Conservation (phyloP, 345 rosid genomes). For the Mallotus nudiflorus region DNA sequence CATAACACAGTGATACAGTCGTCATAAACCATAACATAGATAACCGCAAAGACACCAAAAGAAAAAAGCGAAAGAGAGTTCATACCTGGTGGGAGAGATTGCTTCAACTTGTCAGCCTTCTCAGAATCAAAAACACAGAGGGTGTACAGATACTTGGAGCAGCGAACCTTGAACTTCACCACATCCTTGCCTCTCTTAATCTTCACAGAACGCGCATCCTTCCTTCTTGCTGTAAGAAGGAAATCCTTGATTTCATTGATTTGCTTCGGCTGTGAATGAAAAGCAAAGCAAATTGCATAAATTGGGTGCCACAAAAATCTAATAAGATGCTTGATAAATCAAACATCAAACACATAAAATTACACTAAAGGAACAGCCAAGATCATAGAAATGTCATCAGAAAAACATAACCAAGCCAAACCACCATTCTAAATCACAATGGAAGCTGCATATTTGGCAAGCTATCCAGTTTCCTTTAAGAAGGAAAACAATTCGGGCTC, state of each 20-base stretch:
- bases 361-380: too few species aligned
- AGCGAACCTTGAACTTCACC: slow-evolving; percentile 97
- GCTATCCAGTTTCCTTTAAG: too few species aligned
- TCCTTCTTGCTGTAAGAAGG: slow-evolving; percentile 94
- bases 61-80: not conserved
- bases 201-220: slow-evolving; percentile 85
- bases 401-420: too few species aligned
- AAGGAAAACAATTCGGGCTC: too few species aligned
- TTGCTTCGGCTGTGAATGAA: slow-evolving; percentile 67
- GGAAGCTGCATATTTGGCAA: too few species aligned
- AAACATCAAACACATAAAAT: not conserved
- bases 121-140: slow-evolving; percentile 80
- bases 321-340: too few species aligned
- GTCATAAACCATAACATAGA: not conserved
- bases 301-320: too few species aligned
- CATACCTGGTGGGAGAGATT: slow-evolving; percentile 90
- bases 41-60: not conserved
- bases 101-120: slow-evolving; percentile 96
- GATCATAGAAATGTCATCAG: too few species aligned
- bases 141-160: slow-evolving; percentile 89
- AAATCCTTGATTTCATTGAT: slow-evolving; percentile 96
- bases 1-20: not conserved
- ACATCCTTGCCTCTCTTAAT: slow-evolving; percentile 80
- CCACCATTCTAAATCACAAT: too few species aligned
- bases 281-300: not conserved